A percentile compares a stretch with the other conserved stretches of the same genome.
phyloP scores from a whole-genome alignment of 768 basidiomycete species.

The Hysterangium stoloniferum region DNA sequence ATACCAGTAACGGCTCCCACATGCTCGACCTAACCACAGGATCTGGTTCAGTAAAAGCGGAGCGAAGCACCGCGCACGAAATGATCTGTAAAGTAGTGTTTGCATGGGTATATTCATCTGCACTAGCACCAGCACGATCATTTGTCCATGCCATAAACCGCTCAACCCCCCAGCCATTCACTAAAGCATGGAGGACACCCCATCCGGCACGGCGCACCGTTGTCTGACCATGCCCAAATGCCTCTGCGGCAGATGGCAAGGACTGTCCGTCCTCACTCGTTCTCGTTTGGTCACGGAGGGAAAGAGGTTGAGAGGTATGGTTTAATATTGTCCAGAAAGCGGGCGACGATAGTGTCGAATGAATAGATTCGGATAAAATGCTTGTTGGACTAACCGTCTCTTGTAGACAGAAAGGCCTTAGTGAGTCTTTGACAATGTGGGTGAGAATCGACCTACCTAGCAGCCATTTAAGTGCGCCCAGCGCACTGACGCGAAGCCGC shows the following conservation, averaged over 20 bases:
- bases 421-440: neutral
- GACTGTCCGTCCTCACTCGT: neutral
- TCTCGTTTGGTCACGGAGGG: slow-evolving; percentile 18
- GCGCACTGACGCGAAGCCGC: slow-evolving; percentile 57
- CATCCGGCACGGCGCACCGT: slow-evolving; percentile 68
- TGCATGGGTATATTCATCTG: neutral
- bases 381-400: neutral
- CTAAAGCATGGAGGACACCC: slow-evolving; percentile 40
- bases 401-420: neutral
- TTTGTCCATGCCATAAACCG: slow-evolving; percentile 10
- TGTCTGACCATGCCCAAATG: slow-evolving; percentile 61
- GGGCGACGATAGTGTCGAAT: slow-evolving; percentile 40
- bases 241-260: slow-evolving; percentile 23
- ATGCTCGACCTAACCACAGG: slow-evolving; percentile 54
- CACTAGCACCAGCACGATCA: neutral
- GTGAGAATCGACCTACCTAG: slow-evolving; percentile 36
- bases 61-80: slow-evolving; percentile 47
- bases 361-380: slow-evolving; percentile 12
- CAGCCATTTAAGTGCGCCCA: slow-evolving; percentile 59
- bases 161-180: slow-evolving; percentile 22
- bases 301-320: slow-evolving; percentile 35
- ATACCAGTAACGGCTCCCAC: slow-evolving; percentile 64
- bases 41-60: slow-evolving; percentile 67
- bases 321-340: slow-evolving; percentile 54
- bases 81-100: neutral